Base-by-base conservation (phyloP, 495 filamentous ascomycete species). In the Clavariopsis aquatica region DNA sequence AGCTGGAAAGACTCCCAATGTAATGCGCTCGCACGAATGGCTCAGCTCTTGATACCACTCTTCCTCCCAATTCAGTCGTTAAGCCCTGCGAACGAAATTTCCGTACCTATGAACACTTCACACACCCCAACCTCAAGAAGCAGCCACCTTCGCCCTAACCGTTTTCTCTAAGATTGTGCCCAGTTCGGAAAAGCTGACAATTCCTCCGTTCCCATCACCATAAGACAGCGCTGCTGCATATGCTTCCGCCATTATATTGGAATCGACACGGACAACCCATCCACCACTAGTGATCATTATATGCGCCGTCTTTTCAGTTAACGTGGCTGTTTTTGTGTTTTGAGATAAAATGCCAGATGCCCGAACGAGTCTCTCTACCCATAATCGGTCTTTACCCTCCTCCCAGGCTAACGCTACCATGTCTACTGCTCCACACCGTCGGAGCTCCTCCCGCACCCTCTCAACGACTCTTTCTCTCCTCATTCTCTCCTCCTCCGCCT, bases 391-490 rank as follows among this genome's bases (percentile, higher is more conserved):
- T 43, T 55, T 69, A 2, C 66, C 69, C 52, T 73, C 69, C 19
- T 23, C 23, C 57, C 54, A 62, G 34, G 65, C 74, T 12, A 74
- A 64, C 8, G 59, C 57, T 26, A 51, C 53, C 58, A 77, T 52
- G 64, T 76, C 65, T 47, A 72, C 69, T n/a, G 63, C 57, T 7
- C 72, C 64, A 31, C 64, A 64, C 63, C 54, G 49, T 36, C 73
- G 64, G 60, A 77, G 58, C 17, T 62, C 67, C 45, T 67, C 60
- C 60, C 67, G 64, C 28, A 72, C 68, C 24, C 60, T 54, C 31
- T 69, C 68, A 20, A 80, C 56, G n/a, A 73, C 64, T 23, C 69
- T 58, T 56, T 80, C 78, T 52, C 69, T 23, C 62, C 68, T 62
- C 55, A 66, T 52, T n/a, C 63, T 53, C 38, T 74, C 74, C 36